Conservation (phyloP, 805 yeast species). For the Candida dendrica region DNA sequence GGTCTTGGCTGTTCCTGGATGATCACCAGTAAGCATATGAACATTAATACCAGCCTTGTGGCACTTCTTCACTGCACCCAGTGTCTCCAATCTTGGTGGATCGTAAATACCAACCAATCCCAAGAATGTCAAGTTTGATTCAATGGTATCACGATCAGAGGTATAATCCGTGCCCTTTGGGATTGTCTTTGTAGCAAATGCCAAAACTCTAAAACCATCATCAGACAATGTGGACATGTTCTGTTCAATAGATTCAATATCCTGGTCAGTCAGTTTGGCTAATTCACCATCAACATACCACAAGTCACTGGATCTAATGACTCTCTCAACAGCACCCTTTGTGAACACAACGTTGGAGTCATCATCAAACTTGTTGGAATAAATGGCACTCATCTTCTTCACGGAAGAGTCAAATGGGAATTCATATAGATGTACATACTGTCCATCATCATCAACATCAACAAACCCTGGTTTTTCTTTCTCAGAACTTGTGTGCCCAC, state of each 20-base stretch:
- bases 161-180: constrained; percentile 25
- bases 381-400: constrained; percentile 66
- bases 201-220: constrained; percentile 67
- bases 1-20: constrained; percentile 70
- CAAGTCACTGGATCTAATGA: constrained; percentile 44
- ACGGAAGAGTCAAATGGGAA: constrained; percentile 71
- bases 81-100: constrained; percentile 70
- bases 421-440: constrained; percentile 42
- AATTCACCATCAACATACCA: constrained; percentile 37
- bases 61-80: constrained; percentile 55
- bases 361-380: constrained; percentile 26
- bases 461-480: no score
- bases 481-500: constrained; percentile 10
- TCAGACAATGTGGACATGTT: constrained; percentile 54
- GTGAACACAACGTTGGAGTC: constrained; percentile 34
- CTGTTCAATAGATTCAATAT: constrained; percentile 35
- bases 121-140: constrained; percentile 44
- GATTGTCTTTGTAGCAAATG: constrained; percentile 47
- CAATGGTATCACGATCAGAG: constrained; percentile 39
- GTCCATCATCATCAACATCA: no score
- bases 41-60: constrained; percentile 73
- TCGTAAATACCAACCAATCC: constrained; percentile 77
- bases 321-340: constrained; percentile 75
- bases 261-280: constrained; percentile 32
- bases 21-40: constrained; percentile 80